phyloP scores from a whole-genome alignment of 2,329 filamentous ascomycete genomes.

The Metarhizium brunneum region DNA sequence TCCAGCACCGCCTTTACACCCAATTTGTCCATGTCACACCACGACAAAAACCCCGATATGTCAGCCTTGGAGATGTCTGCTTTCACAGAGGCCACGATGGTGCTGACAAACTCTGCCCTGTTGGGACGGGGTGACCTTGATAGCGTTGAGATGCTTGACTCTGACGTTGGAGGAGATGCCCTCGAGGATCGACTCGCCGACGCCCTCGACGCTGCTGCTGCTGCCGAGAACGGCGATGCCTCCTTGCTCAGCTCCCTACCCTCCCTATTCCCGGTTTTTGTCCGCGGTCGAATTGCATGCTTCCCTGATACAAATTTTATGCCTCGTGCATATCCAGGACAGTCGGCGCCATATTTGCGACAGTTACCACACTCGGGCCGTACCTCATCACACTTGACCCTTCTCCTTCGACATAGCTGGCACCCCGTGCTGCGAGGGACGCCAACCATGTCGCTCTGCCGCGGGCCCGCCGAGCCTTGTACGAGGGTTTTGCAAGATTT shows the following conservation, averaged over 20 bases:
- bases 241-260: slow-evolving; percentile 5
- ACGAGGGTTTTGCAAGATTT: neutral
- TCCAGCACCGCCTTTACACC: slow-evolving; percentile 27
- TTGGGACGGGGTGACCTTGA: slow-evolving; percentile 9
- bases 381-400: slow-evolving; percentile 36
- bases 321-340: slow-evolving; percentile 28
- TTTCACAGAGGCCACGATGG: slow-evolving; percentile 18
- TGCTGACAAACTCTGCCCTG: slow-evolving; percentile 21
- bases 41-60: slow-evolving; percentile 15
- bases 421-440: slow-evolving; percentile 29
- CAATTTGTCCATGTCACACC: slow-evolving; percentile 18
- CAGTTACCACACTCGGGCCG: slow-evolving; percentile 32
- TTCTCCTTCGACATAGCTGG: slow-evolving; percentile 29
- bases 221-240: neutral
- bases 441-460: slow-evolving; percentile 22
- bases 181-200: slow-evolving; percentile 2
- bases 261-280: slow-evolving; percentile 8
- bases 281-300: slow-evolving; percentile 25
- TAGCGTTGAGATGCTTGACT: slow-evolving; percentile 6
- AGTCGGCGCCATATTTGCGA: slow-evolving; percentile 26
- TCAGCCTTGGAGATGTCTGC: slow-evolving; percentile 11
- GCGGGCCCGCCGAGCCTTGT: neutral
- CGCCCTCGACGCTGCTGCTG: neutral
- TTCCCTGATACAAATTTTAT: slow-evolving; percentile 32
- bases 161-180: slow-evolving; percentile 12